Base-by-base conservation (phyloP, 352 stramenopile species). In the Phytopythium sindhum region DNA sequence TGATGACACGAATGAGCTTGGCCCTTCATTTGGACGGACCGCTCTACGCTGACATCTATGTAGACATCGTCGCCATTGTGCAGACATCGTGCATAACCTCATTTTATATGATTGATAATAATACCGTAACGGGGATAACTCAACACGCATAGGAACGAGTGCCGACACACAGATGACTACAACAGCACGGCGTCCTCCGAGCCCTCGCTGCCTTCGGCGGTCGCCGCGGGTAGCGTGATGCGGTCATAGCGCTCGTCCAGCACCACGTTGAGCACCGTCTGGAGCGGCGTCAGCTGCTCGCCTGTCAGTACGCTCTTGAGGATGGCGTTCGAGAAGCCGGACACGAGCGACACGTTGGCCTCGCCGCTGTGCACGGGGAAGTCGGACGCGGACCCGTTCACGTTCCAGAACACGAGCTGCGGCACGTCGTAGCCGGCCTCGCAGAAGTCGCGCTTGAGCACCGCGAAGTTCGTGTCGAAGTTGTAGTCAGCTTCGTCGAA, bases 351-450 rank as follows among this genome's bases (percentile, higher is more conserved):
- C 41, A 84, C 77, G 26, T 75, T 77, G 17, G 75, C 70, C 45
- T 74, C 50, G 24, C 70, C 66, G 24, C 57, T 67, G 51, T 73
- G 63, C 7, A 54, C 57, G 4, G 75, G 75, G 19, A 78, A 48
- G 63, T 86, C 78, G 7, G 31, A 65, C n/a, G 57, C 64, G 0
- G 37, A 58, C 23, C 78, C 75, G 31, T 84, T 81, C 29, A 92
- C 67, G 65, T 94, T 92, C 85, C 85, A 94, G 60, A 90, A 92
- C 14, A 90, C 76, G 9, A 94, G 57, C 35, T 86, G 70, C n/a
- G 83, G 85, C 28, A 85, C 67, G 2, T 57, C 50, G 65, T 75
- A 92, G 35, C 67, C 71, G 1, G 64, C 62, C 4, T 33, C 57
- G 28, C 60, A 57, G 52, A 80, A 86, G 56, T 80, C 73, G 23